A percentile compares a stretch with the other conserved stretches of the same genome.
Evolutionary conservation across 805 yeast genomes (phyloP).

Genomic region (Tetrapisispora phaffii): DNA sequence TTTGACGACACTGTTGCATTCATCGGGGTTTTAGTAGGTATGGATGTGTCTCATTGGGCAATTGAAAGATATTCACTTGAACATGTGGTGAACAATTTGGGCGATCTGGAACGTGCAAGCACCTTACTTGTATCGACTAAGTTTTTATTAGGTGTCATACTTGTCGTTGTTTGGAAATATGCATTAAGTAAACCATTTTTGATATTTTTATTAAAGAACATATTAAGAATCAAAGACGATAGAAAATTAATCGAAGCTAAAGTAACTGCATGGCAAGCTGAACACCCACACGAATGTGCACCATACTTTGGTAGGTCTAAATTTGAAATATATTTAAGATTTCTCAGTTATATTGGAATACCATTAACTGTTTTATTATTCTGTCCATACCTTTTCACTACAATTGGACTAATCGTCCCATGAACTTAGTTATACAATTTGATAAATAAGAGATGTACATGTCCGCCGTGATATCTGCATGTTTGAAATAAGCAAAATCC

Average conservation of each 20-base stretch:
- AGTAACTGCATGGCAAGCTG: slow-evolving; percentile 15
- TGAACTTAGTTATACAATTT: neutral
- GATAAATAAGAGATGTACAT: neutral
- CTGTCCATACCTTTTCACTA: neutral
- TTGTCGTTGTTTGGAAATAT: slow-evolving; percentile 64
- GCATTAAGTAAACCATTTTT: slow-evolving; percentile 57
- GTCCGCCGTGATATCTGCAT: too few relatives aligned
- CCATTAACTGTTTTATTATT: slow-evolving; percentile 40
- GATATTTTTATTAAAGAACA: slow-evolving; percentile 35
- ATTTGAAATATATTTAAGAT: slow-evolving; percentile 66
- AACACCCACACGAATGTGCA: slow-evolving; percentile 29
- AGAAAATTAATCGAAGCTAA: slow-evolving; percentile 18
- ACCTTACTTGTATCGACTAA: slow-evolving; percentile 24
- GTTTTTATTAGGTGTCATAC: slow-evolving; percentile 47
- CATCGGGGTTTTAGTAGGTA: slow-evolving; percentile 74
- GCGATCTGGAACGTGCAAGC: neutral
- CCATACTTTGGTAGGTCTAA: slow-evolving; percentile 57
- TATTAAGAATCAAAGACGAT: slow-evolving; percentile 16
- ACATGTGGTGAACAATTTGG: slow-evolving; percentile 8
- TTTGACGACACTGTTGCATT: slow-evolving; percentile 92
- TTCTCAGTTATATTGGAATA: slow-evolving; percentile 76
- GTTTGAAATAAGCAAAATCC: too few relatives aligned
- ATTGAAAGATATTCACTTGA: slow-evolving; percentile 19
- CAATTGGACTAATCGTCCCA: neutral
- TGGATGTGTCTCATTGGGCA: slow-evolving; percentile 53